Evolutionary conservation across 495 filamentous ascomycete genomes (phyloP), one percentile per base, ranked within the genome.

Genomic region (Lentithecium fluviatile): DNA sequence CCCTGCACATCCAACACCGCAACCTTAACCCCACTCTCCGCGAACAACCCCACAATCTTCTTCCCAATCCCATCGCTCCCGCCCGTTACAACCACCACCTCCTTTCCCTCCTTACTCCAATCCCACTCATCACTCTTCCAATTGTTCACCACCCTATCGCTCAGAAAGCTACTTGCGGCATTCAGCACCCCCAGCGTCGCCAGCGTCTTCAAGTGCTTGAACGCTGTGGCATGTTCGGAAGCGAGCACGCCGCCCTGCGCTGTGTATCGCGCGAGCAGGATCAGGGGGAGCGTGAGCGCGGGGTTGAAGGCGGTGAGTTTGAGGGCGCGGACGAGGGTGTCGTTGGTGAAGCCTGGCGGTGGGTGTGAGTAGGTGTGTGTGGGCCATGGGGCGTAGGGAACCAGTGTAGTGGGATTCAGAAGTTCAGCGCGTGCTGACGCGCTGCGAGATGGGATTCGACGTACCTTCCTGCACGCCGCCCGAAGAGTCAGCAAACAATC

Each of bases 81-180:
- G 13, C 88, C 88, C 0, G 87, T 90, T 46, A 90, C 77, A 19
- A 90, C 73, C 7, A 88, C 81, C 48, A 90, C 78, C 73, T 91
- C 88, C 58, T 79, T 77, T 26, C 77, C 78, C 73, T 91, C 88
- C 58, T 79, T 77, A 29, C 77, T 71, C 85, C 86, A 90, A 74
- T 87, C 79, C 68, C 86, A 89, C 23, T 69, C 74, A 70, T 88
- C 86, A 17, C 63, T 67, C 20, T 71, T 72, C 74, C 79, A 83
- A 66, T 88, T 89, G 71, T 90, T 87, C 38, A 84, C 62, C 2
- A 79, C 79, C 4, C 75, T 70, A 19, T 72, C 69, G 48, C 82
- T 82, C 11, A 88, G 67, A 68, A 74, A 84, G 6, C 58, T 67
- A 67, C 76, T 80, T 10, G 82, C 37, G 50, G 74, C 71, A 21